Percentiles rank a stretch among this genome's conserved stretches.
These are phyloP conservation scores for Geosmithia putterillii DNA, from an alignment of 2,329 filamentous ascomycete genomes.

Conservation along the genomic window DNA sequence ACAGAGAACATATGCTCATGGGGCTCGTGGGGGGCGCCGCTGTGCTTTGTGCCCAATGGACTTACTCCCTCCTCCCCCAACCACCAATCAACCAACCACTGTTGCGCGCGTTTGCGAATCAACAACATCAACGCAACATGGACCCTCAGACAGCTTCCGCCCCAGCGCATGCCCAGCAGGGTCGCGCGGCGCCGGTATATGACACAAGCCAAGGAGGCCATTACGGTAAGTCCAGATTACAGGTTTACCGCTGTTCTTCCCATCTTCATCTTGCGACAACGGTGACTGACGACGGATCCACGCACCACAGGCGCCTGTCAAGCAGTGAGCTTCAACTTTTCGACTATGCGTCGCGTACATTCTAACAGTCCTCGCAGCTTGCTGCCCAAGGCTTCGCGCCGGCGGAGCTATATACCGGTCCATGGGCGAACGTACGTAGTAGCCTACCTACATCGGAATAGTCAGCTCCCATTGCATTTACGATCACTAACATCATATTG, in stretches of 20 bases:
- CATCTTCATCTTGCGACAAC: not conserved
- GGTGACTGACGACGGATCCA: not conserved
- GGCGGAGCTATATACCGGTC: slow-evolving; percentile 85
- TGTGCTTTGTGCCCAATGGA: slow-evolving; percentile 11
- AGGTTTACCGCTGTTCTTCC: not conserved
- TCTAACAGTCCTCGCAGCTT: slow-evolving; percentile 43
- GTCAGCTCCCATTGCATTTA: not conserved
- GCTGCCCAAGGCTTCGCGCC: slow-evolving; percentile 79
- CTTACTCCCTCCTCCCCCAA: slow-evolving; percentile 5
- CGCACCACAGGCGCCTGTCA: slow-evolving; percentile 30
- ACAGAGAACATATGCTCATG: not conserved
- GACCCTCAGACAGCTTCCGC: slow-evolving; percentile 31
- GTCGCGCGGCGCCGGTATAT: slow-evolving; percentile 53
- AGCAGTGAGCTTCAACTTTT: slow-evolving; percentile 18
- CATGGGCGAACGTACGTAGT: slow-evolving; percentile 78
- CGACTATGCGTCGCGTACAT: slow-evolving; percentile 3
- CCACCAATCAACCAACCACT: not conserved
- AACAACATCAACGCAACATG: slow-evolving; percentile 14
- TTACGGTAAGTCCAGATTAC: slow-evolving; percentile 46
- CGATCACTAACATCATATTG: slow-evolving; percentile 1
- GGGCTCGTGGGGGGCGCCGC: too few species aligned
- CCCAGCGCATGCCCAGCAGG: slow-evolving; percentile 42
- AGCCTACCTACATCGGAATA: not conserved
- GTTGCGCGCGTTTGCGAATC: slow-evolving; percentile 1
- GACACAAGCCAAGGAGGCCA: slow-evolving; percentile 64